Evolutionary conservation across 169 alveolate species (phyloP).

Genomic region (Neospora caninum): DNA sequence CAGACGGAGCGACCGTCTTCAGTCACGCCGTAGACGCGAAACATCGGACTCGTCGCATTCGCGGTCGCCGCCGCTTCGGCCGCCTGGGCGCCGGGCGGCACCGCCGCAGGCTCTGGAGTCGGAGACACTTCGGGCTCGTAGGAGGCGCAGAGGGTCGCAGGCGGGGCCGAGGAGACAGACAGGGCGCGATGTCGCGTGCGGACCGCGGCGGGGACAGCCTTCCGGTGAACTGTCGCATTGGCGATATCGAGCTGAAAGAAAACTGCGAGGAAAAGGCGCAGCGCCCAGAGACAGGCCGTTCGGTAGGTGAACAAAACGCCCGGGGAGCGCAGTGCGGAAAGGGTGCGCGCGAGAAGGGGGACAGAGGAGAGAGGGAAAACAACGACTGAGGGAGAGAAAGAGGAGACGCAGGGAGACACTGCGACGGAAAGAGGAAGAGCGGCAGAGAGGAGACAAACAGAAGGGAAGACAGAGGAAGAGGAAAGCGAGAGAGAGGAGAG

Average conservation of each 20-base stretch:
- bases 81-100: neutral
- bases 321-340: no score
- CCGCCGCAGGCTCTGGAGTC: conserved; percentile 6
- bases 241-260: conserved; percentile 61
- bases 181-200: neutral
- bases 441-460: neutral
- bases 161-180: neutral
- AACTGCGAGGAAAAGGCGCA: neutral
- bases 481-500: neutral
- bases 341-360: no score
- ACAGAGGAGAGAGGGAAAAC: neutral
- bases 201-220: conserved; percentile 18
- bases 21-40: conserved; percentile 77
- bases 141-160: neutral
- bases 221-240: conserved; percentile 34
- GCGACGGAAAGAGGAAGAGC: neutral
- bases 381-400: neutral
- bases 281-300: no score
- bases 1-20: conserved; percentile 72
- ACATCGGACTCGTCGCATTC: conserved; percentile 64
- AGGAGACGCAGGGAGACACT: neutral
- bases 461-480: neutral
- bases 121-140: conserved; percentile 18
- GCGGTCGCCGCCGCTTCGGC: conserved; percentile 55
- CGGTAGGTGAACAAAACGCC: no score